phyloP scores from a whole-genome alignment of 1,284 basidiomycete species.

The Tylopilus sp. region DNA sequence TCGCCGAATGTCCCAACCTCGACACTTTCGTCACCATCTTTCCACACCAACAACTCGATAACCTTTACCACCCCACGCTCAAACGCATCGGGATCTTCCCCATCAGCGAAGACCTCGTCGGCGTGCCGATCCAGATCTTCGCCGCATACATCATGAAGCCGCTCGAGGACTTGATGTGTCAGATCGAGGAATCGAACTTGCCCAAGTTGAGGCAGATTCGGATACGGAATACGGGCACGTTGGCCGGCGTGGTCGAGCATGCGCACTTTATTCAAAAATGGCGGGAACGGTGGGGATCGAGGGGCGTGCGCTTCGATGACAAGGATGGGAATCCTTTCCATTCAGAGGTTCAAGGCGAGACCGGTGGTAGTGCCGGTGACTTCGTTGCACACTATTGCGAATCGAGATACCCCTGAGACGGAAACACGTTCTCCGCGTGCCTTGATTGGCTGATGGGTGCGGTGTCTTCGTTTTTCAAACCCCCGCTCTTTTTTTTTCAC shows the following conservation, averaged over 20 bases:
- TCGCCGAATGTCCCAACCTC: constrained; percentile 41
- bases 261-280: constrained; percentile 36
- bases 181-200: constrained; percentile 38
- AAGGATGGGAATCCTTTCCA: constrained; percentile 38
- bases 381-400: not conserved
- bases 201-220: constrained; percentile 40
- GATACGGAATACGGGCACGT: constrained; percentile 41
- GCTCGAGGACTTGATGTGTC: constrained; percentile 39
- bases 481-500: too few relatives aligned
- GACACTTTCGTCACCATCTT: constrained; percentile 38
- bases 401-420: not conserved
- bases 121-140: constrained; percentile 32
- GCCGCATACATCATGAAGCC: constrained; percentile 38
- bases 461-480: too few relatives aligned
- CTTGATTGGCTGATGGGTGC: too few relatives aligned
- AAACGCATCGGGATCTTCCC: constrained; percentile 37
- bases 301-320: constrained; percentile 40
- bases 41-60: constrained; percentile 35
- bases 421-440: not conserved
- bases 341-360: constrained; percentile 19
- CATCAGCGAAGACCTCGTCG: constrained; percentile 31
- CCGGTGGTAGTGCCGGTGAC: not conserved
- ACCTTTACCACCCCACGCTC: constrained; percentile 29
- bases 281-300: constrained; percentile 38
- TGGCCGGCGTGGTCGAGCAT: constrained; percentile 36